Evolutionary conservation across 371 early-diverging fungal species (phyloP).

Genomic region (Rhizopus stolonifer): DNA sequence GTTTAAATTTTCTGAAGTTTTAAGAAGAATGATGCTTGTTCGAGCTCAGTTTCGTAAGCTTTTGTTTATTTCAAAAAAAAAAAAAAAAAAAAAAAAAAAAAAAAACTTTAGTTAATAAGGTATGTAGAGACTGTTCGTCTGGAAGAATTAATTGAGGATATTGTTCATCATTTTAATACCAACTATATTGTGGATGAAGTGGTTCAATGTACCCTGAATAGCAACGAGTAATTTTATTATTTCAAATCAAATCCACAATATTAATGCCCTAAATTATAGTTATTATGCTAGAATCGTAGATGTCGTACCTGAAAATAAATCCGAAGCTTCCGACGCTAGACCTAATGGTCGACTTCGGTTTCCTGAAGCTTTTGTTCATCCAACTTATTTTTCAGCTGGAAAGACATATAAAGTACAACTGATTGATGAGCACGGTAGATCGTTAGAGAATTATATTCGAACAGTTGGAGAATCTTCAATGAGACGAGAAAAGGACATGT

Average conservation of each 20-base stretch:
- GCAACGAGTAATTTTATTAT: conserved; percentile 26
- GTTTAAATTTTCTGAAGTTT: conserved; percentile 60
- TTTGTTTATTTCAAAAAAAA: not conserved
- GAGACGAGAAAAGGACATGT: conserved; percentile 38
- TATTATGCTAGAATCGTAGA: conserved; percentile 38
- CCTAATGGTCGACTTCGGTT: conserved; percentile 35
- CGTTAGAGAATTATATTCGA: conserved; percentile 32
- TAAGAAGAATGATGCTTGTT: conserved; percentile 59
- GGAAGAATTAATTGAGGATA: conserved; percentile 50
- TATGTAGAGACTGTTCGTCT: conserved; percentile 43
- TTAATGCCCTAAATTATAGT: conserved; percentile 9
- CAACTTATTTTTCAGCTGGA: conserved; percentile 12
- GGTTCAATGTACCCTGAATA: conserved; percentile 40
- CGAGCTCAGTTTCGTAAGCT: conserved; percentile 70
- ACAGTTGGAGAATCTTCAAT: conserved; percentile 21
- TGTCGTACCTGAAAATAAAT: conserved; percentile 16
- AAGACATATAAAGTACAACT: conserved; percentile 35
- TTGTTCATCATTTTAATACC: conserved; percentile 40
- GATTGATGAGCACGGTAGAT: conserved; percentile 28
- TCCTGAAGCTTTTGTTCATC: conserved; percentile 49
- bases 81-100: too few species aligned
- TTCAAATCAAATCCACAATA: not conserved
- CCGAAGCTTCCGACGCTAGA: not conserved
- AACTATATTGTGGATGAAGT: conserved; percentile 43
- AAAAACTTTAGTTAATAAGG: not conserved